Conservation (phyloP, 306 rosid species). For the Gillenia trifoliata region DNA sequence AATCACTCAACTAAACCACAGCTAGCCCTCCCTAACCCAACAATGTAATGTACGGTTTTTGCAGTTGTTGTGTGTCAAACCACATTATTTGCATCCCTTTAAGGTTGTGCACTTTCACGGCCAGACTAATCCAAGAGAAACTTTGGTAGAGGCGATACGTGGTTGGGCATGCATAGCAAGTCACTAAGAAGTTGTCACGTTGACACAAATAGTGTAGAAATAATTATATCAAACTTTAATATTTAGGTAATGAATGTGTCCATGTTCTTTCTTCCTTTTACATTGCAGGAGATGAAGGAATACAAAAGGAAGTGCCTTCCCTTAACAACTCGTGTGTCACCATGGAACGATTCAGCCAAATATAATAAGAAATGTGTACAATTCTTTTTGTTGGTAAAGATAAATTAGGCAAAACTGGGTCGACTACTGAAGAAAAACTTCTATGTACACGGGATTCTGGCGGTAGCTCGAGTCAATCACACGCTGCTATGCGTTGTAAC, state of each 20-base stretch:
- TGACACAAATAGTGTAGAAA: neutral
- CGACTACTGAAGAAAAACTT: neutral
- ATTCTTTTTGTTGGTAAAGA: neutral
- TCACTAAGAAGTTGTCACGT: neutral
- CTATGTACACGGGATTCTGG: no score
- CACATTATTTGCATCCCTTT: neutral
- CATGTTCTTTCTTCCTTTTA: neutral
- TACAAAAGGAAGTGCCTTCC: neutral
- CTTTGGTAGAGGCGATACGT: neutral
- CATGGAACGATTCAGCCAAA: neutral
- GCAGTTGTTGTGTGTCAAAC: neutral
- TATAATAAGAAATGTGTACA: neutral
- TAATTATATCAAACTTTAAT: neutral
- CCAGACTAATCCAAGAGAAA: no score
- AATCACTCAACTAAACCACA: conserved; percentile 48
- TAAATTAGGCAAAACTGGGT: neutral
- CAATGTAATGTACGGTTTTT: conserved; percentile 2
- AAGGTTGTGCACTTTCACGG: neutral
- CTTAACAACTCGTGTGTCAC: neutral
- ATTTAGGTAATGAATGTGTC: neutral
- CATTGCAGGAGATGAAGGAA: neutral
- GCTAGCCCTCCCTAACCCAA: conserved; percentile 35
- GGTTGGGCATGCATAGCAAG: neutral
- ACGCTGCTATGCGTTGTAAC: neutral
- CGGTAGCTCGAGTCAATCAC: neutral